phyloP scores from a whole-genome alignment of 805 yeast species.

The Saccharomyces paradoxus region DNA sequence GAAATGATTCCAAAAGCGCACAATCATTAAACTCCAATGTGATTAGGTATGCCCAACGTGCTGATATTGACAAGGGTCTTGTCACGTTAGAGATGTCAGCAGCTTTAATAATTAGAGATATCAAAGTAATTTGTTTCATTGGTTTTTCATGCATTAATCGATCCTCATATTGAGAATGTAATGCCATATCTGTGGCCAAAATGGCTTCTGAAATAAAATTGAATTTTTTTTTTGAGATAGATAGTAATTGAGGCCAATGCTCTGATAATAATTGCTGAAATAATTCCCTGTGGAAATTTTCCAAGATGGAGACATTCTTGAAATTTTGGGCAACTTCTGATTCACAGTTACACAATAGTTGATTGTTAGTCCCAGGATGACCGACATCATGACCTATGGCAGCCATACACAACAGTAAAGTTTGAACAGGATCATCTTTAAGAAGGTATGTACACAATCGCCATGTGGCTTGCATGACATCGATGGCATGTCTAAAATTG shows the following conservation, averaged over 20 bases:
- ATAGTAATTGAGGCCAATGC: constrained; percentile 41
- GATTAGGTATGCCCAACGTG: constrained; percentile 81
- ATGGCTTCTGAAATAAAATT: constrained; percentile 31
- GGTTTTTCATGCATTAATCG: constrained; percentile 32
- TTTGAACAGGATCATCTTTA: constrained; percentile 34
- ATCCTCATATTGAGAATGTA: constrained; percentile 64
- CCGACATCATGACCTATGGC: constrained; percentile 94
- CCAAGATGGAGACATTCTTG: constrained; percentile 64
- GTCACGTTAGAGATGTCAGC: constrained; percentile 95
- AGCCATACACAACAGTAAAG: constrained; percentile 59
- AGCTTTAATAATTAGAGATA: constrained; percentile 74
- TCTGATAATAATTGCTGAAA: constrained; percentile 44
- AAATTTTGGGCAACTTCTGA: constrained; percentile 60
- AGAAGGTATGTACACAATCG: constrained; percentile 35
- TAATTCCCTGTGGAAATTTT: constrained; percentile 68
- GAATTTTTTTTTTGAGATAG: constrained; percentile 12
- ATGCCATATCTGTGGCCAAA: constrained; percentile 90
- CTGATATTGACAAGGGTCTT: constrained; percentile 63
- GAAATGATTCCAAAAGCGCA: constrained; percentile 37
- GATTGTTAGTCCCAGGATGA: constrained; percentile 92
- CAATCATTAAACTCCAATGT: constrained; percentile 72
- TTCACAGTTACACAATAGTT: constrained; percentile 47
- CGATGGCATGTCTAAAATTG: constrained; percentile 91
- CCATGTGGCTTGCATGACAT: constrained; percentile 86
- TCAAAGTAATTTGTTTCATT: constrained; percentile 36